Base-by-base conservation (phyloP, 176 grass and related monocot species). In the Chrysopogon serrulatus region DNA sequence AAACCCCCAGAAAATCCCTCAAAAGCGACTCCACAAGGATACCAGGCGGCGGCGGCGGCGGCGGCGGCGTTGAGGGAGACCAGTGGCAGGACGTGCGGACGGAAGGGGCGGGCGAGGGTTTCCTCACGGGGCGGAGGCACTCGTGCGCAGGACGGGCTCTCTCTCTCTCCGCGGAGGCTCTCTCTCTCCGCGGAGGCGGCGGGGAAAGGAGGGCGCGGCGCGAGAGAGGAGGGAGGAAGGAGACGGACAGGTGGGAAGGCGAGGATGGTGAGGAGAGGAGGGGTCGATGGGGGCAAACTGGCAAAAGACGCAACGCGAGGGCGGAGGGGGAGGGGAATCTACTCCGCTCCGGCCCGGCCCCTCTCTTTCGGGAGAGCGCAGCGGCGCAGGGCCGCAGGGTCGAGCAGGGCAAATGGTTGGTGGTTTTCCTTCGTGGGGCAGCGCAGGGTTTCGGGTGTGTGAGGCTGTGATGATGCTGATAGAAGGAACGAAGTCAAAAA, bases 241-340 rank as follows among this genome's bases (percentile, higher is more conserved):
- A 65, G 65, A 42, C 68, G 71, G 57, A 72, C 62, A 80, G 83
- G 85, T 65, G 87, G 53, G 71, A 79, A 44, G 64, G 65, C 41
- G 35, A 64, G 33, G 65, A 41, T 62, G 71, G 10, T 26, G 43
- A 56, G 61, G 67, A 21, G 54, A 12, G 19, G 66, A 67, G 30
- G 34, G 59, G 65, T 45, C 14, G 14, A 30, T 62, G 35, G 87
- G 65, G 45, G 32, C 15, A 21, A n/a, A n/a, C n/a, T n/a, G n/a
- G n/a, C n/a, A n/a, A n/a, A n/a, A n/a, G n/a, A n/a, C n/a, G n/a
- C n/a, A n/a, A n/a, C n/a, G 15, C 26, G 15, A 16, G 15, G 6
- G 15, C 16, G 63, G 68, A n/a, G 26, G 33, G n/a, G 53, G 24
- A 41, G 35, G 69, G 68, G 87, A 81, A 85, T 89, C 82, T 85